phyloP scores from a whole-genome alignment of 345 rosid species.

The Clarkia xantiana region DNA sequence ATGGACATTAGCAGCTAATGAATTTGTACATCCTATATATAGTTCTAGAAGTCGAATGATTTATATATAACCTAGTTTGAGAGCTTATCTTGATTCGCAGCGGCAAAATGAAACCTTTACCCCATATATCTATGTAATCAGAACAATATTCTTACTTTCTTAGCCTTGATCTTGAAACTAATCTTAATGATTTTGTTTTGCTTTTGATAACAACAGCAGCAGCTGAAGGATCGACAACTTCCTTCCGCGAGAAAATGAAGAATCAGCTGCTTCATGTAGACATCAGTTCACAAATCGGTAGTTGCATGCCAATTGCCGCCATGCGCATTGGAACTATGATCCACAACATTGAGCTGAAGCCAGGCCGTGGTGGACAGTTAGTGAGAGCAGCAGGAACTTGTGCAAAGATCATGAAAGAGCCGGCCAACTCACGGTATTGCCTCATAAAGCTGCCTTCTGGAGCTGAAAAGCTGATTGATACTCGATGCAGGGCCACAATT shows the following conservation, averaged over 20 bases:
- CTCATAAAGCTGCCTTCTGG: constrained; percentile 69
- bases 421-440: constrained; percentile 29
- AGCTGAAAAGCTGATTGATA: constrained; percentile 40
- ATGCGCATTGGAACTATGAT: constrained; percentile 88
- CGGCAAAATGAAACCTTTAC: too few relatives aligned
- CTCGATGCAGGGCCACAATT: constrained; percentile 62
- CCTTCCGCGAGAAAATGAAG: constrained; percentile 43
- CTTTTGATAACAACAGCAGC: constrained; percentile 3
- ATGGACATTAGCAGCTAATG: too few relatives aligned
- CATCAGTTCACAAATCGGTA: constrained; percentile 69
- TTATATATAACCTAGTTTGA: too few relatives aligned
- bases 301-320: constrained; percentile 65
- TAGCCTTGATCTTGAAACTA: neutral
- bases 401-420: constrained; percentile 82
- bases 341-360: constrained; percentile 82
- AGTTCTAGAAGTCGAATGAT: too few relatives aligned
- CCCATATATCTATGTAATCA: neutral
- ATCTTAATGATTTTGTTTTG: neutral
- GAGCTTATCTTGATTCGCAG: too few relatives aligned
- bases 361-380: constrained; percentile 74
- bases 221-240: constrained; percentile 18
- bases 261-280: constrained; percentile 53
- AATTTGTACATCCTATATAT: too few relatives aligned
- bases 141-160: neutral
- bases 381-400: constrained; percentile 75